Percentiles rank a stretch among this genome's conserved stretches.
These are phyloP conservation scores for Solanum hybrid DNA, from an alignment of 305 asterid genomes.

Conservation along the genomic window DNA sequence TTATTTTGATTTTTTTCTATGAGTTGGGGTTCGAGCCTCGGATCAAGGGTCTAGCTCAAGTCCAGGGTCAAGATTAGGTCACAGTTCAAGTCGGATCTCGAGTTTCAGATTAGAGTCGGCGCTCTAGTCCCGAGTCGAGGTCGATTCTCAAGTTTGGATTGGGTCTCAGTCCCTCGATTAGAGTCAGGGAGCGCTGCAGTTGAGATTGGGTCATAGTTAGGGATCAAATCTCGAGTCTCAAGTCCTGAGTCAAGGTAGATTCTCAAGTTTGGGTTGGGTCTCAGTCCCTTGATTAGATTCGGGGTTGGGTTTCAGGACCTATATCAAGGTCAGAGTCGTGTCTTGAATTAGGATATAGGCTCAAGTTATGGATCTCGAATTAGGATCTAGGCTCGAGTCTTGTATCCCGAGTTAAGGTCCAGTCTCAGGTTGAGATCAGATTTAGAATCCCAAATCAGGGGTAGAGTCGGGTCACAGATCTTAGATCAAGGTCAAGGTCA, in stretches of 20 bases:
- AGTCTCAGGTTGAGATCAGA: neutral
- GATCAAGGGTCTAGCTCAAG: neutral
- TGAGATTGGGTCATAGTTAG: neutral
- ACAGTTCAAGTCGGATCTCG: neutral
- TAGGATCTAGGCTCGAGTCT: neutral
- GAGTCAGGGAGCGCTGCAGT: neutral
- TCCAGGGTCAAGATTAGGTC: neutral
- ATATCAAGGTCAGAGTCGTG: neutral
- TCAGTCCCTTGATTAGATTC: neutral
- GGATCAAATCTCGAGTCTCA: neutral
- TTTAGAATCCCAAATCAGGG: neutral
- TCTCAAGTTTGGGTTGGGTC: neutral
- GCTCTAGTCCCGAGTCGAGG: neutral
- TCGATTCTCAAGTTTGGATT: neutral
- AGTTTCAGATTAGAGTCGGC: rapidly evolving
- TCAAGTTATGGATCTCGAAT: neutral
- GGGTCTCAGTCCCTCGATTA: neutral
- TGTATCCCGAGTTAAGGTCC: neutral
- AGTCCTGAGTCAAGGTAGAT: neutral
- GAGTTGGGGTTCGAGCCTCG: neutral
- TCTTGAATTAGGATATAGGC: neutral
- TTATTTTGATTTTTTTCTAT: neutral
- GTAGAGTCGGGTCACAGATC: neutral
- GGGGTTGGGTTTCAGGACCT: neutral
- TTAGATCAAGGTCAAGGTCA: neutral